Base-by-base conservation (phyloP, 371 early-diverging fungal species). In the Syncephalastrum contaminatum region DNA sequence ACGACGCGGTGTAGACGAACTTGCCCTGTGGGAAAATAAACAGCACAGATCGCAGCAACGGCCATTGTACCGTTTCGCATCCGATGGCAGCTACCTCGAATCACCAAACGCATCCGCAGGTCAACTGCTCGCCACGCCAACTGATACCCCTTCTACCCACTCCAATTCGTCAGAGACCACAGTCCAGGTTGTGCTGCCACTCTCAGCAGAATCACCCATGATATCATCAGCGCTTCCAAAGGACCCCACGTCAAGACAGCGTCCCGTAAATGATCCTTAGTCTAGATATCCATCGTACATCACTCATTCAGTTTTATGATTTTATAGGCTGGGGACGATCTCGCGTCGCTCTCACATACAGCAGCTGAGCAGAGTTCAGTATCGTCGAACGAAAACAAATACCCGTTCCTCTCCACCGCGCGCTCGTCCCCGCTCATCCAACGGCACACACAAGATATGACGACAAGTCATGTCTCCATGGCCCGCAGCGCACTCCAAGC, bases 1-100 rank as follows among this genome's bases (percentile, higher is more conserved):
- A 15, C 57, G 72, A 56, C 59, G 74, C 16, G 77, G 77, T 8
- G 66, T 77, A 16, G 72, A 77, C 48, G 77, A 70, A 55, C 8
- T 77, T 2, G 77, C 61, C 18, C 43, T 77, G 42, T 73, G 72
- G 70, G 77, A 73, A 36, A 39, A 63, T 39, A 66, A 66, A 46
- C 57, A 69, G 15, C 50, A 45, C 22, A 18, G 39, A 46, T 12
- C 36, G 25, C 58, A 13, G 25, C 58, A 13, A 36, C 63, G 36
- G 42, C 52, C 36, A 0, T 18, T 24, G 18, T 39, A 21, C 5
- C 39, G 8, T 18, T 51, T 30, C 40, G 16, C 36, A 10, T 30
- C 36, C 10, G 36, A 30, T 15, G 12, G 45, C 45, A 21, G 21
- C 21, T 44, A 19, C 13, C 45, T 21, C 45, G 2, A 44, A 15